These are phyloP conservation scores for Magnusiomyces paraingens DNA, from an alignment of 1,139 yeast genomes.

Conservation along the genomic window DNA sequence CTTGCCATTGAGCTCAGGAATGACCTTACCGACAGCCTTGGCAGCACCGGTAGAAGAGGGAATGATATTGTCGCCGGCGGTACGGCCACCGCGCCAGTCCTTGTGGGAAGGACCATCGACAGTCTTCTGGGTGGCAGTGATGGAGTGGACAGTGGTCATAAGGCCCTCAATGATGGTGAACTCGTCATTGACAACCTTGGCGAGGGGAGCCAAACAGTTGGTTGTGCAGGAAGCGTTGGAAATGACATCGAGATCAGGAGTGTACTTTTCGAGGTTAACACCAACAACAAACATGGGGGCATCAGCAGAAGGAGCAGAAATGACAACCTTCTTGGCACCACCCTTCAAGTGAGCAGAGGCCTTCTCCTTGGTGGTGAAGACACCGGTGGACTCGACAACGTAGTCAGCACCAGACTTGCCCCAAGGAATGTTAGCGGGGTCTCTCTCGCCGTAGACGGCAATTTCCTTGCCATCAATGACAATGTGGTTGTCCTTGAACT, in stretches of 20 bases:
- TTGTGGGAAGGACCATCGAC: slow-evolving; percentile 90
- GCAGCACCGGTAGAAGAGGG: slow-evolving; percentile 93
- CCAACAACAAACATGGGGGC: slow-evolving; percentile 89
- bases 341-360: slow-evolving; percentile 75
- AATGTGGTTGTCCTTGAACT: slow-evolving; percentile 49
- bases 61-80: slow-evolving; percentile 84
- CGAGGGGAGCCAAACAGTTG: slow-evolving; percentile 85
- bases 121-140: slow-evolving; percentile 87
- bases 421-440: slow-evolving; percentile 80
- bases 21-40: slow-evolving; percentile 87
- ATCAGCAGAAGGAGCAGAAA: slow-evolving; percentile 81
- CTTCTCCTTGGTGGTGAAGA: slow-evolving; percentile 71
- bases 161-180: slow-evolving; percentile 82
- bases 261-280: slow-evolving; percentile 71
- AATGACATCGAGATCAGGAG: slow-evolving; percentile 60
- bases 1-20: slow-evolving; percentile 82
- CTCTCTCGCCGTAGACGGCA: slow-evolving; percentile 67
- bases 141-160: slow-evolving; percentile 88
- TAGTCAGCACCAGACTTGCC: slow-evolving; percentile 68
- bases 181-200: slow-evolving; percentile 72
- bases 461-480: slow-evolving; percentile 64
- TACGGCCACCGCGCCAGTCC: slow-evolving; percentile 95
- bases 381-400: slow-evolving; percentile 87
- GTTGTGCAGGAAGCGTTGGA: slow-evolving; percentile 90
- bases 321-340: slow-evolving; percentile 86